A percentile compares a stretch with the other conserved stretches of the same genome.
Conservation (phyloP, 2,329 filamentous ascomycete species). For the Paecilomyces niveus region DNA sequence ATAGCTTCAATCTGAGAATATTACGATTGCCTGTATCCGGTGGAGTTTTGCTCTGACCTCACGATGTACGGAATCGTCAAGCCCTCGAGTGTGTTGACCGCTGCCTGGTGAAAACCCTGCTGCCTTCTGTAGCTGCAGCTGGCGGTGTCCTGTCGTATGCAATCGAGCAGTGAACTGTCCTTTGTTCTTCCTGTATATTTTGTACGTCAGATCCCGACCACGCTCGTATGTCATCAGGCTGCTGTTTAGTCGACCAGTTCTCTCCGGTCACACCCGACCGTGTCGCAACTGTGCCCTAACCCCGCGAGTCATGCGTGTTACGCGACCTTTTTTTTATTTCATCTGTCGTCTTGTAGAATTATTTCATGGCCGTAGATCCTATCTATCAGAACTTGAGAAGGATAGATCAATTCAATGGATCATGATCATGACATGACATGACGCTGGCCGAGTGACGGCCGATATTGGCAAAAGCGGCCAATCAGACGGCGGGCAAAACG, state of each 20-base stretch:
- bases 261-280: background rate
- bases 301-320: background rate
- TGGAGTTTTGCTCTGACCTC: background rate
- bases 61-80: background rate
- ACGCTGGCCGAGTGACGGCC: background rate
- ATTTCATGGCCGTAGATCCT: background rate
- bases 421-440: background rate
- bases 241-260: background rate
- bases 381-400: too few species aligned
- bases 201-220: background rate
- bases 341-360: background rate
- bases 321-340: background rate
- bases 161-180: background rate
- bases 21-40: constrained; percentile 22
- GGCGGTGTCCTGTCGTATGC: background rate
- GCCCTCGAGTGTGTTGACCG: background rate
- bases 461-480: constrained; percentile 12
- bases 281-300: background rate
- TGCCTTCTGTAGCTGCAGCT: background rate
- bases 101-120: background rate
- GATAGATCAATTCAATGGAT: background rate
- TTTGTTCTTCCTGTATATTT: background rate
- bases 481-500: constrained; percentile 25
- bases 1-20: constrained; percentile 32
- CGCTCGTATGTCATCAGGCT: background rate